Base-by-base conservation (phyloP, 1,284 basidiomycete genomes). In the Moesziomyces parantarcticus region DNA sequence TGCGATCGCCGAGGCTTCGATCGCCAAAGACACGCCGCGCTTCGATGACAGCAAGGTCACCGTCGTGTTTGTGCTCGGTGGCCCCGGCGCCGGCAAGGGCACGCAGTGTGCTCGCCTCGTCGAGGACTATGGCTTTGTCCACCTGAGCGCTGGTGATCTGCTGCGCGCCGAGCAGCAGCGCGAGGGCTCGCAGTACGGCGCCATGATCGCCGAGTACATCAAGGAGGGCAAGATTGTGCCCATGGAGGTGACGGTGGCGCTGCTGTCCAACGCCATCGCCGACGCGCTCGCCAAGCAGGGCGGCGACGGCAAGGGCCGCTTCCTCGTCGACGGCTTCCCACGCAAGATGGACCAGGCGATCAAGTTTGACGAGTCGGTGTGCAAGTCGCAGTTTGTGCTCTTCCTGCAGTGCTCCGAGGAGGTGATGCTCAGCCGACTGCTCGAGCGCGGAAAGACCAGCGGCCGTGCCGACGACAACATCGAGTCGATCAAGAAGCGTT, bases 281-380 rank as follows among this genome's bases (percentile, higher is more conserved):
- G 88, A 86, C 45, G 89, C 89, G 11, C 84, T 96, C 45, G 39
- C 84, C 20, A 50, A 62, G 26, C 56, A 67, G 22, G 74, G 61
- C 45, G 57, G 22, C 25, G 86, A 89, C 50, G 92, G 91, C 42
- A 87, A 87, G 62, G 92, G 92, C 41, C 89, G 93, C 49, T 99
- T 99, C 88, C 88, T 99, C 71, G 91, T 99, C 75, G 97, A 99
- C 77, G 97, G 97, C 4, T 99, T 99, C 87, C 97, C 97, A 46
- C 89, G 97, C 66, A 93, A 97, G 88, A 94, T 99, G 93, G 97
- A 99, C 85, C 97, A 99, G 86, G 96, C 96, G 0, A 76, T 91
- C 81, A 91, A 91, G 85, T 99, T 99, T 82, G 97, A 99, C 82
- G 87, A 92, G 81, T 88, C 90, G 50, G 95, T 95, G 78, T 77